phyloP scores from a whole-genome alignment of 2,329 filamentous ascomycete species.

The Tolypocladium amazonense region DNA sequence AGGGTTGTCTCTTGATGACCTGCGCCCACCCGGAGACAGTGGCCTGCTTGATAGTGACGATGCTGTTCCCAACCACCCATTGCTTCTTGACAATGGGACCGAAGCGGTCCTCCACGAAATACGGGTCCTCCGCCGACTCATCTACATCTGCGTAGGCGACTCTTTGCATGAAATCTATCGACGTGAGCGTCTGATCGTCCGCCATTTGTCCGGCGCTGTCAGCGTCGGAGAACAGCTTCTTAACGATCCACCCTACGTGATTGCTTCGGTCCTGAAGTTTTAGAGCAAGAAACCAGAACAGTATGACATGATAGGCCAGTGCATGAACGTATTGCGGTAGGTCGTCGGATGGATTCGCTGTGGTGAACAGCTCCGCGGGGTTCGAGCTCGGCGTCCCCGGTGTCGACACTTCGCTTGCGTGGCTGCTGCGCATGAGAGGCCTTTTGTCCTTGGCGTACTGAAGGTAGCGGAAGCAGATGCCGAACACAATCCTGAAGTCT shows the following conservation, averaged over 20 bases:
- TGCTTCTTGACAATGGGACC: conserved; percentile 56
- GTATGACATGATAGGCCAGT: conserved; percentile 87
- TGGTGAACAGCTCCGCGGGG: conserved; percentile 10
- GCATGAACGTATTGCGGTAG: conserved; percentile 90
- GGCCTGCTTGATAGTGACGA: conserved; percentile 65
- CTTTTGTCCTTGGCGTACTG: conserved; percentile 72
- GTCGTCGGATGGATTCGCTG: conserved; percentile 46
- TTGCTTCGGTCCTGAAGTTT: conserved; percentile 74
- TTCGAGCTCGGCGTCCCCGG: conserved; percentile 10
- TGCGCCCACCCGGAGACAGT: conserved; percentile 56
- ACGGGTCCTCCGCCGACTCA: conserved; percentile 56
- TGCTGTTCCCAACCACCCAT: conserved; percentile 64
- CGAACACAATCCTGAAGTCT: conserved; percentile 89
- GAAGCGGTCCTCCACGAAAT: conserved; percentile 55
- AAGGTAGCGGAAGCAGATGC: conserved; percentile 87
- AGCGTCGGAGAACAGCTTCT: conserved; percentile 70
- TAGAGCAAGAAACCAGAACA: conserved; percentile 91
- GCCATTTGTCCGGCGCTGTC: conserved; percentile 58
- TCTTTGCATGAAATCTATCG: conserved; percentile 89
- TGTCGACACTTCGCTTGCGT: conserved; percentile 30
- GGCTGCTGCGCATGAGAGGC: conserved; percentile 35
- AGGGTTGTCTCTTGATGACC: conserved; percentile 61
- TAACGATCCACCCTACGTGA: conserved; percentile 84
- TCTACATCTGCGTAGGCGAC: conserved; percentile 78
- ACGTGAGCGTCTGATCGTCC: conserved; percentile 88